phyloP scores from a whole-genome alignment of 768 basidiomycete genomes.

The Trametes meyenii region DNA sequence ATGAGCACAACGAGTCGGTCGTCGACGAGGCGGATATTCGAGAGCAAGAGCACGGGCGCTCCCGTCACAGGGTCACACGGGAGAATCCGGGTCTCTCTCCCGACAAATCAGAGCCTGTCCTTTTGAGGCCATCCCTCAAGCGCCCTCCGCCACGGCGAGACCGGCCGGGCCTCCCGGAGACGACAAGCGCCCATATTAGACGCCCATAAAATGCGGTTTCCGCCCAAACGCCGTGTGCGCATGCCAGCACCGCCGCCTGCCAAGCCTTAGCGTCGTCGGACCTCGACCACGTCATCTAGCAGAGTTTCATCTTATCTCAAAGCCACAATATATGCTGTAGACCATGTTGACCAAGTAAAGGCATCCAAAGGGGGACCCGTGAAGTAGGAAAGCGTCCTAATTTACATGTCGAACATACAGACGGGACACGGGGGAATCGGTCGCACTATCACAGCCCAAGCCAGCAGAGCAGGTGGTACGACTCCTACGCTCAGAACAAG shows the following conservation, averaged over 20 bases:
- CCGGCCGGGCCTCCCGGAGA: constrained; percentile 4
- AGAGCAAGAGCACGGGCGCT: constrained; percentile 38
- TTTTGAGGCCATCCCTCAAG: constrained; percentile 6
- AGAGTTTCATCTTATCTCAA: constrained; percentile 1
- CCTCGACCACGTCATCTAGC: background rate
- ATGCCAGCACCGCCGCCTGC: background rate
- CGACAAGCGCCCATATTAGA: background rate
- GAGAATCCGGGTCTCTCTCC: constrained; percentile 28
- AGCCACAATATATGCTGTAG: background rate
- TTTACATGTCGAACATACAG: constrained; percentile 19
- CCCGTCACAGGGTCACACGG: constrained; percentile 40
- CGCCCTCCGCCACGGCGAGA: constrained; percentile 4
- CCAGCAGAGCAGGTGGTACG: constrained; percentile 17
- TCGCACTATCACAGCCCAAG: constrained; percentile 6
- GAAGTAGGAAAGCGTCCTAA: constrained; percentile 13
- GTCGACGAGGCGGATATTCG: constrained; percentile 44
- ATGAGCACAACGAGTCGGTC: constrained; percentile 25
- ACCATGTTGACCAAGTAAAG: background rate
- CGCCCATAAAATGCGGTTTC: background rate
- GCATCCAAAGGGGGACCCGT: constrained; percentile 7
- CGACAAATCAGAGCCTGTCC: constrained; percentile 26
- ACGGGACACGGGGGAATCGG: constrained; percentile 3
- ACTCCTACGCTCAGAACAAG: constrained; percentile 48
- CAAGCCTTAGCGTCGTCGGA: background rate
- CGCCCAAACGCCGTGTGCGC: background rate